Evolutionary conservation across 805 yeast species (phyloP), one percentile per base, ranked within the genome.

Genomic region (Priceomyces fermenticarens): DNA sequence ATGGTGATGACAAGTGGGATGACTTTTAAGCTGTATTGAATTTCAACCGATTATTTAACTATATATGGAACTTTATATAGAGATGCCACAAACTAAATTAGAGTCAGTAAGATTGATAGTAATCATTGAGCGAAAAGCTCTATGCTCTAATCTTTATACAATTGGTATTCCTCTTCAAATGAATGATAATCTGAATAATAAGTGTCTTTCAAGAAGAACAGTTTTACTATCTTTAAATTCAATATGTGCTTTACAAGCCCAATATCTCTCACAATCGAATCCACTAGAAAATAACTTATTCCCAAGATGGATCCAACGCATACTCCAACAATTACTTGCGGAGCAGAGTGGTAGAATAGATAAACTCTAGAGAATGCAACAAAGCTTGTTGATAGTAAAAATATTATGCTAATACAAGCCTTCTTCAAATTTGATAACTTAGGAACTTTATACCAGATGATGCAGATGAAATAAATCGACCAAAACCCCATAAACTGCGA

Each of bases 401-500:
- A 46, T 3, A 53, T 52, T 0, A 50, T 16, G 3, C 65, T 46
- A 2, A 73, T 70, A 0, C 54, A 10, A 2, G 46, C 8, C 40
- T 67, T 71, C 35, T 66, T 56, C 0, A 17, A 1, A 2, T 14
- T 15, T 3, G 54, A 43, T 36, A 77, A 48, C 31, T 51, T 55
- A 10, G 34, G 62, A 55, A 46, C 65, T 60, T 78, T 79, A 65
- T 55, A 73, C 64, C 47, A 58, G 49, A 60, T 62, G 41, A 42
- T 74, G 43, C 85, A 69, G 2, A 71, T 51, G 45, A 73, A 65
- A 55, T 81, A 85, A 6, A 75, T 67, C n/a, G 79, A 74, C 47
- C 85, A 81, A 57, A 81, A 93, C 2, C 96, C 95, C 89, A 91
- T 85, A 61, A 90, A 93, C 64, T 91, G 99, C 0, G 96, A 81